phyloP scores from a whole-genome alignment of 176 grass and related monocot species.

The Oryza officinalis region DNA sequence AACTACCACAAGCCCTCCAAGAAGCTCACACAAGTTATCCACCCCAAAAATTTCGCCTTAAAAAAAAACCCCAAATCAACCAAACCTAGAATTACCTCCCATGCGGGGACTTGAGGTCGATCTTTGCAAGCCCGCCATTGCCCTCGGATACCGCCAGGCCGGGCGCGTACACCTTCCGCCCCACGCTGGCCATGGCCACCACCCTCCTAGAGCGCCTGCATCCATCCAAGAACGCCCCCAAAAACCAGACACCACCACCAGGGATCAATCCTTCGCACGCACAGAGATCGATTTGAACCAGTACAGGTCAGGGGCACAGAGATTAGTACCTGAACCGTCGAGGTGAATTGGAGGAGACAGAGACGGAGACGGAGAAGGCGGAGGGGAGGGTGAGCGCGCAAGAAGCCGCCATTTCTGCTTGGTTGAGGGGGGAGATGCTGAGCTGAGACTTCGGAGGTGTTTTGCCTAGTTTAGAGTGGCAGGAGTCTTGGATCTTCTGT shows the following conservation, averaged over 20 bases:
- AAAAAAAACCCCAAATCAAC: conserved; percentile 1
- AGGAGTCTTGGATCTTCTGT: conserved; percentile 18
- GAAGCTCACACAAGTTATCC: not conserved
- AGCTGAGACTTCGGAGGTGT: conserved; percentile 38
- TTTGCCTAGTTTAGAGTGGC: conserved; percentile 32
- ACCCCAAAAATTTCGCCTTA: not conserved
- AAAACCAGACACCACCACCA: not conserved
- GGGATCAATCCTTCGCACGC: not conserved
- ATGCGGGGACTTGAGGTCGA: conserved; percentile 66
- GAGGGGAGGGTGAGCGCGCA: conserved; percentile 24
- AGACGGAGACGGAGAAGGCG: conserved; percentile 9
- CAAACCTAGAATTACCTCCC: conserved; percentile 58
- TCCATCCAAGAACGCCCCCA: not conserved
- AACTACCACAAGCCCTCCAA: not conserved
- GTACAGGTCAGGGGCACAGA: not conserved
- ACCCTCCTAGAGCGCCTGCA: conserved; percentile 54
- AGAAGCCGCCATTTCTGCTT: conserved; percentile 55
- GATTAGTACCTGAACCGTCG: conserved; percentile 41
- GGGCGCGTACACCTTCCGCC: conserved; percentile 62
- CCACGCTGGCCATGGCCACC: conserved; percentile 54
- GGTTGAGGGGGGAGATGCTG: not conserved
- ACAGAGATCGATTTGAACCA: not conserved
- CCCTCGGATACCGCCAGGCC: conserved; percentile 74
- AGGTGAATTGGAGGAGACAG: conserved; percentile 28
- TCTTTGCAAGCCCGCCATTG: conserved; percentile 74